Evolutionary conservation across 108 stramenopile species (phyloP).

Genomic region (Stephanodiscus triporus): DNA sequence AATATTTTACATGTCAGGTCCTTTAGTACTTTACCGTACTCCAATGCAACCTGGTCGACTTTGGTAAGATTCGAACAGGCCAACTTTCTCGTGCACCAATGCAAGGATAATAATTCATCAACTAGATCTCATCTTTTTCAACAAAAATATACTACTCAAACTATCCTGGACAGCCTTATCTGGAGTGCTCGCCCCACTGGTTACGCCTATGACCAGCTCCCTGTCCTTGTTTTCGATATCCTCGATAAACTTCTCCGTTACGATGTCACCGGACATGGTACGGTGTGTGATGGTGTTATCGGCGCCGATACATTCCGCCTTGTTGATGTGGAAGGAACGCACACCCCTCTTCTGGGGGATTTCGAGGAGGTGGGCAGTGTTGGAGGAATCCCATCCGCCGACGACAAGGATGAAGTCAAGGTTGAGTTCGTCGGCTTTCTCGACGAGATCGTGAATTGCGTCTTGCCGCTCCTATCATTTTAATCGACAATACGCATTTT

Average conservation of each 20-base stretch:
- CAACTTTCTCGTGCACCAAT: not conserved
- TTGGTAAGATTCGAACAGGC: not conserved
- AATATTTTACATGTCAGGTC: not conserved
- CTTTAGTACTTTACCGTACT: not conserved
- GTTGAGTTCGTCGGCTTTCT: slow-evolving; percentile 60
- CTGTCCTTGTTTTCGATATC: slow-evolving; percentile 56
- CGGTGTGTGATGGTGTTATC: slow-evolving; percentile 92
- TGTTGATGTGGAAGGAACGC: slow-evolving; percentile 93
- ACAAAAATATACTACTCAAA: slow-evolving; percentile 84
- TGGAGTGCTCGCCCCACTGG: slow-evolving; percentile 96
- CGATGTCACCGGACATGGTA: slow-evolving; percentile 81
- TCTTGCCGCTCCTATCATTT: slow-evolving; percentile 87
- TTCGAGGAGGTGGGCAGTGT: slow-evolving; percentile 95
- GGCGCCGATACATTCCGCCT: slow-evolving; percentile 84
- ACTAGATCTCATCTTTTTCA: slow-evolving; percentile 64
- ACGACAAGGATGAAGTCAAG: slow-evolving; percentile 96
- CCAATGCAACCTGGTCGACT: not conserved
- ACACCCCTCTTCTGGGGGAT: slow-evolving; percentile 86
- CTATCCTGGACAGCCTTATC: slow-evolving; percentile 89
- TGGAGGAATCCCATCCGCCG: slow-evolving; percentile 97
- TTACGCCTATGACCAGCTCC: slow-evolving; percentile 90
- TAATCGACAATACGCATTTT: not conserved
- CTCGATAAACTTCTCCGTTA: slow-evolving; percentile 80
- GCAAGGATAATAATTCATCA: not conserved
- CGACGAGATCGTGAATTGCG: slow-evolving; percentile 91